A percentile compares a stretch with the other conserved stretches of the same genome.
These are phyloP conservation scores for Coffea humblotiana DNA, from an alignment of 305 asterid species.

Conservation along the genomic window DNA sequence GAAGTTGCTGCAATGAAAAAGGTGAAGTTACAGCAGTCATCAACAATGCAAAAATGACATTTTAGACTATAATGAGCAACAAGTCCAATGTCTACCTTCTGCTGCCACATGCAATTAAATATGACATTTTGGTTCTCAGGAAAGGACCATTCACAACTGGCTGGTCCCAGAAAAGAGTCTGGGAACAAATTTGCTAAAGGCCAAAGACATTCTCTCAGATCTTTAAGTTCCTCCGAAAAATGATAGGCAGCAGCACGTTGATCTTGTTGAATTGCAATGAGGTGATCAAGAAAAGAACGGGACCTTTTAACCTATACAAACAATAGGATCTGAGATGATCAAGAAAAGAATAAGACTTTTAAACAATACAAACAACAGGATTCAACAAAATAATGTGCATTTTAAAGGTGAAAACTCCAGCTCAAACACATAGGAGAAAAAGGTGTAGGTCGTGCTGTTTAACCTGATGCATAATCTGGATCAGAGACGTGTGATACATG, in stretches of 20 bases:
- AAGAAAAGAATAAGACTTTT: too few species aligned
- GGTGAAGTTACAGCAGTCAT: background rate
- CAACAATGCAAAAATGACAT: background rate
- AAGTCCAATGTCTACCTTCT: constrained; percentile 51
- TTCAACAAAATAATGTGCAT: background rate
- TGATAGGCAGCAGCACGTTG: constrained; percentile 74
- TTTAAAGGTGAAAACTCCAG: background rate
- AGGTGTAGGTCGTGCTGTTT: background rate
- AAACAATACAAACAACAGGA: background rate
- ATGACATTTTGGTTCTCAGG: constrained; percentile 50
- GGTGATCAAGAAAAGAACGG: constrained; percentile 73
- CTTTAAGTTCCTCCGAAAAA: constrained; percentile 52
- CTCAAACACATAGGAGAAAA: background rate
- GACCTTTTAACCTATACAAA: constrained; percentile 61
- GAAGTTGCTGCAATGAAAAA: constrained; percentile 65
- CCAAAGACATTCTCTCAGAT: constrained; percentile 54
- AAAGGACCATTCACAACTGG: constrained; percentile 26
- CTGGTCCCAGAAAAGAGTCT: constrained; percentile 29
- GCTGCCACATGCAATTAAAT: constrained; percentile 85
- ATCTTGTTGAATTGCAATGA: constrained; percentile 84
- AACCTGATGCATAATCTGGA: background rate
- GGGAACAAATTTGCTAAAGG: constrained; percentile 65
- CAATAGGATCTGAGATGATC: background rate
- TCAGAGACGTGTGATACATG: background rate
- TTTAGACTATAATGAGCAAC: background rate